Evolutionary conservation across 177 flowering plant species (phyloP), one percentile per base, ranked within the genome.

Genomic region (Tripterygium wilfordii): DNA sequence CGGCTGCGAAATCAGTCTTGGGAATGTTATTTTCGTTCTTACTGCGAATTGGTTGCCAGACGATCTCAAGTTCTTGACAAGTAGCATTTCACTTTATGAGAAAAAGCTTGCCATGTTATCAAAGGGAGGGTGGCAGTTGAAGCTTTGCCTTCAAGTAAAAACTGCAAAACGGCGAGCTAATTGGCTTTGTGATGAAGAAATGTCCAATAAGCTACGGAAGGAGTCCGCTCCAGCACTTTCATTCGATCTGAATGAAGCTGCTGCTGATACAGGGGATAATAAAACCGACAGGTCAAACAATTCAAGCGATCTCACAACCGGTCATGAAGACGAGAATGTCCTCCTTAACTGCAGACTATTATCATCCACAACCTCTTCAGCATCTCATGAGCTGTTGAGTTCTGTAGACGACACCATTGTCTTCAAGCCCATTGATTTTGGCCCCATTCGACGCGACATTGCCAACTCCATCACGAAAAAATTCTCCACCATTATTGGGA

Each of bases 1-100:
- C 35, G 96, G 96, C 33, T 85, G 99, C 10, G 99, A 92, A 48
- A 62, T 86, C 48, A 75, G 82, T 24, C 80, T 92, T 27, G 91
- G 87, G n/a, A 88, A 74, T 47, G 77, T 79, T 10, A 74, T 81
- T 14, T 84, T 92, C 83, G 71, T 92, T 66, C 70, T 92, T n/a
- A 82, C 91, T 5, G 58, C 89, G 10, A 68, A 58, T 56, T 79
- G 85, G 82, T 50, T 69, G 25, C 76, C 85, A 0, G 80, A 74
- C 2, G 46, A 69, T 40, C 40, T 58, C 18, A 70, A 44, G 22
- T 53, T 35, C 42, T 35, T 48, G 0, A 25, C 69, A 0, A 52
- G 62, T 9, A 55, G 55, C 1, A 27, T 36, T 21, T 41, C 58
- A 0, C 37, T 71, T 1, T 61, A 67, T 6, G 87, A 82, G 38